These are phyloP conservation scores for Buxus sempervirens DNA, from an alignment of 164 flowering plant genomes.

Conservation along the genomic window DNA sequence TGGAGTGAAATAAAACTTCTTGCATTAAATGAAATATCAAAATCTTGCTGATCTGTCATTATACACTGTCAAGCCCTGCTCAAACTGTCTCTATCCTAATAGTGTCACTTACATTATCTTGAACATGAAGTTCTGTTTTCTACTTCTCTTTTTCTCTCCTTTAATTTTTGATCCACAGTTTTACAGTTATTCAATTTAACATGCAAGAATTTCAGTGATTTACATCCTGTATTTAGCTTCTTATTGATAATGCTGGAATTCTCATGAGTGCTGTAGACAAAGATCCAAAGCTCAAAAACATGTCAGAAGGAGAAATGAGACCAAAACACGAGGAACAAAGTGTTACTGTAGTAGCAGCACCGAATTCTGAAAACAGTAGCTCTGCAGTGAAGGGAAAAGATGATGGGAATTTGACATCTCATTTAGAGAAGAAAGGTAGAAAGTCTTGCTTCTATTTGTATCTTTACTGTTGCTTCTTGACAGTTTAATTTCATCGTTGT, in stretches of 20 bases:
- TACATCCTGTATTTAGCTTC: background rate
- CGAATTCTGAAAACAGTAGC: constrained; percentile 11
- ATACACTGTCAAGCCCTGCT: background rate
- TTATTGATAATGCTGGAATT: constrained; percentile 18
- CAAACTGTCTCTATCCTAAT: background rate
- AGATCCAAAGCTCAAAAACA: constrained; percentile 1
- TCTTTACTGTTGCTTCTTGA: background rate
- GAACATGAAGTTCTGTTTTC: background rate
- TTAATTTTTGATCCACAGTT: background rate
- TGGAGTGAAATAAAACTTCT: background rate
- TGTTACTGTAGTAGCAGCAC: constrained; percentile 4
- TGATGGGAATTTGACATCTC: constrained; percentile 10
- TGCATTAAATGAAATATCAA: background rate
- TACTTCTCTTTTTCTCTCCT: background rate
- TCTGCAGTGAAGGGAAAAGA: constrained; percentile 6
- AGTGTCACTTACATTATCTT: background rate
- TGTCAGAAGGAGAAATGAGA: constrained; percentile 9
- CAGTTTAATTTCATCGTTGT: background rate
- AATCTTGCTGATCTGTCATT: background rate
- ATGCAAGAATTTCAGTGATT: background rate
- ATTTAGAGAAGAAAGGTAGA: constrained; percentile 27
- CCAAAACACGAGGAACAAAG: constrained; percentile 16
- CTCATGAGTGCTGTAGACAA: constrained; percentile 3
- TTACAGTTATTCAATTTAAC: background rate
- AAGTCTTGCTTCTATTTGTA: background rate